phyloP scores from a whole-genome alignment of 2,329 filamentous ascomycete species.

The Botrytis pseudocinerea region DNA sequence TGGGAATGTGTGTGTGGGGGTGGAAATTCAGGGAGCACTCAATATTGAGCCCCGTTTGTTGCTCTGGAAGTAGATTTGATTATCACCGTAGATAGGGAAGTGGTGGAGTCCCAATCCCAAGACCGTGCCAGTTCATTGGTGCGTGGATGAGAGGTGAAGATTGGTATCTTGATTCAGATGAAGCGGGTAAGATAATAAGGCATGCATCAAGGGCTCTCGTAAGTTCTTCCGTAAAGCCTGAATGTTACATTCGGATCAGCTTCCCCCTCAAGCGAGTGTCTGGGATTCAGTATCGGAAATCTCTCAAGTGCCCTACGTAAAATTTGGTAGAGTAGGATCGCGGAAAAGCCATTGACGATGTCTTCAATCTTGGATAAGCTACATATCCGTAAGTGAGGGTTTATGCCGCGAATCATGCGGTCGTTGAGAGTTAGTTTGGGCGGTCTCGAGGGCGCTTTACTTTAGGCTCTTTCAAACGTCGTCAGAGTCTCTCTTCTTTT shows the following conservation, averaged over 20 bases:
- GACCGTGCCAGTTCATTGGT: constrained; percentile 3
- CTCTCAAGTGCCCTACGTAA: constrained; percentile 7
- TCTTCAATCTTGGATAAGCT: constrained; percentile 9
- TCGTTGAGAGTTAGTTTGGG: constrained; percentile 2
- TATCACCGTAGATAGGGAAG: constrained; percentile 15
- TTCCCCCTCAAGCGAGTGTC: constrained; percentile 15
- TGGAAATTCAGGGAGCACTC: constrained; percentile 15
- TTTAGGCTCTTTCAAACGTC: constrained; percentile 1
- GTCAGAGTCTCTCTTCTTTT: constrained; percentile 8
- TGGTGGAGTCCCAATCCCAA: background rate
- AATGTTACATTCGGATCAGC: constrained; percentile 20
- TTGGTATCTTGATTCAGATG: constrained; percentile 2
- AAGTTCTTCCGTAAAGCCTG: constrained; percentile 8
- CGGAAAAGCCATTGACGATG: constrained; percentile 11
- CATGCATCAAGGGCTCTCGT: constrained; percentile 17
- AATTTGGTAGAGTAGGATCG: background rate
- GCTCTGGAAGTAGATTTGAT: constrained; percentile 9
- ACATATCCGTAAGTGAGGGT: background rate
- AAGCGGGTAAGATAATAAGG: constrained; percentile 3
- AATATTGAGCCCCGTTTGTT: constrained; percentile 13
- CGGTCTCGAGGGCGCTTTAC: background rate
- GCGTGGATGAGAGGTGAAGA: background rate
- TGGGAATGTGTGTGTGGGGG: constrained; percentile 17
- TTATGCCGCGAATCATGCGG: constrained; percentile 1
- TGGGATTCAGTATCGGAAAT: constrained; percentile 4